Evolutionary conservation across 2,329 filamentous ascomycete species (phyloP).

Genomic region (Scleromitrula shiraiana): DNA sequence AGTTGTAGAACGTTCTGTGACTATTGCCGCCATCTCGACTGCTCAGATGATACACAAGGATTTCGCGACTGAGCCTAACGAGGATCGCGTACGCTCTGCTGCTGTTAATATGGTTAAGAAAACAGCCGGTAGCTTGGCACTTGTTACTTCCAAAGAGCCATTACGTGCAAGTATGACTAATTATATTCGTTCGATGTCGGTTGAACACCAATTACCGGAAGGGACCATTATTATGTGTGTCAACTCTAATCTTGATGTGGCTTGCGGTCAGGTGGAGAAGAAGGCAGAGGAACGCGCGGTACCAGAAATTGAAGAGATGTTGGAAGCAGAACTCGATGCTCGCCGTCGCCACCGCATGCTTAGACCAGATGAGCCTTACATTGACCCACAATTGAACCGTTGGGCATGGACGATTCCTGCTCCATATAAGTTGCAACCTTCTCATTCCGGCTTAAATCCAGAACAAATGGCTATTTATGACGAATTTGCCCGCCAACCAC

Average conservation of each 20-base stretch:
- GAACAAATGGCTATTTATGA: slow-evolving; percentile 96
- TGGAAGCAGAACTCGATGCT: slow-evolving; percentile 70
- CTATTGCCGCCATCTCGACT: slow-evolving; percentile 94
- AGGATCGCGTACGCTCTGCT: slow-evolving; percentile 75
- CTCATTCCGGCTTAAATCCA: slow-evolving; percentile 65
- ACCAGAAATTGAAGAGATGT: slow-evolving; percentile 89
- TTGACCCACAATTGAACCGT: slow-evolving; percentile 71
- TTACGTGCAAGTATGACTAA: slow-evolving; percentile 95
- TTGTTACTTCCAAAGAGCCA: slow-evolving; percentile 98
- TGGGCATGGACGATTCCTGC: slow-evolving; percentile 94
- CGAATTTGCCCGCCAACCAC: slow-evolving; percentile 83
- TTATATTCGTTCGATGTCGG: slow-evolving; percentile 70
- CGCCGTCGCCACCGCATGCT: slow-evolving; percentile 68
- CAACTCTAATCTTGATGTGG: slow-evolving; percentile 91
- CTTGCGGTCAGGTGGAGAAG: slow-evolving; percentile 90
- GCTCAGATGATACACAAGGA: slow-evolving; percentile 94
- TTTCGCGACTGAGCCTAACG: slow-evolving; percentile 86
- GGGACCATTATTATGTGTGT: slow-evolving; percentile 98
- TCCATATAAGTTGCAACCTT: slow-evolving; percentile 78
- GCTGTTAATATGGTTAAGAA: slow-evolving; percentile 93
- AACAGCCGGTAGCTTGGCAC: slow-evolving; percentile 83
- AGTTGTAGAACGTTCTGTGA: slow-evolving; percentile 94
- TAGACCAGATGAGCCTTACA: slow-evolving; percentile 75
- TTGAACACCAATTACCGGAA: slow-evolving; percentile 72
- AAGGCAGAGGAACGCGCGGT: slow-evolving; percentile 90